Conservation (phyloP, 2,329 filamentous ascomycete species). For the Paecilomyces variotii region DNA sequence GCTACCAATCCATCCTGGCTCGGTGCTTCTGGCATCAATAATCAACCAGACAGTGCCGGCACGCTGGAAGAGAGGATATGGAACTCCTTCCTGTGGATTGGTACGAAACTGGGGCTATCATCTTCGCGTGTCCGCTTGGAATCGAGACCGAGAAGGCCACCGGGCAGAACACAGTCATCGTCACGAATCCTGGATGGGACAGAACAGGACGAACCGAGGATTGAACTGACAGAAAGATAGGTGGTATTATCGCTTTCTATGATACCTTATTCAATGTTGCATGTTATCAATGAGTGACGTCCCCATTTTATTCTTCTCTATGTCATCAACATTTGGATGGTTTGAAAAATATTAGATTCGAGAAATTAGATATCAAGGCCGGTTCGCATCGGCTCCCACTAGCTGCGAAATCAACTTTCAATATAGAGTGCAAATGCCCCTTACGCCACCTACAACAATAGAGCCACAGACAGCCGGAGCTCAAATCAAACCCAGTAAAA, state of each 20-base stretch:
- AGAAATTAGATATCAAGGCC: neutral
- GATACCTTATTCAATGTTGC: neutral
- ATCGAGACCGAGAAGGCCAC: constrained; percentile 13
- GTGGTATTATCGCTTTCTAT: neutral
- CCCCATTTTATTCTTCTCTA: neutral
- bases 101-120: constrained; percentile 9
- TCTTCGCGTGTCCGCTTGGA: constrained; percentile 27
- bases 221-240: constrained; percentile 37
- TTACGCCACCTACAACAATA: too few species aligned
- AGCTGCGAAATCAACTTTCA: too few species aligned
- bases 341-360: neutral
- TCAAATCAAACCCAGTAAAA: neutral
- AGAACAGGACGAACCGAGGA: constrained; percentile 42
- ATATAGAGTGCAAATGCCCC: too few species aligned
- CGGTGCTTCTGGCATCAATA: neutral
- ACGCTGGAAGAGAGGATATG: constrained; percentile 29
- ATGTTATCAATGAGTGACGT: neutral
- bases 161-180: neutral
- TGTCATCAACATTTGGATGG: neutral
- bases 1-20: constrained; percentile 21
- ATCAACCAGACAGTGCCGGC: constrained; percentile 10
- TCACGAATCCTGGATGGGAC: constrained; percentile 44
- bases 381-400: too few species aligned
- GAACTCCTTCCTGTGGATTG: constrained; percentile 27
- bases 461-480: neutral